Conservation (phyloP, 129 eudicot species). For the Ambrosia artemisiifolia region DNA sequence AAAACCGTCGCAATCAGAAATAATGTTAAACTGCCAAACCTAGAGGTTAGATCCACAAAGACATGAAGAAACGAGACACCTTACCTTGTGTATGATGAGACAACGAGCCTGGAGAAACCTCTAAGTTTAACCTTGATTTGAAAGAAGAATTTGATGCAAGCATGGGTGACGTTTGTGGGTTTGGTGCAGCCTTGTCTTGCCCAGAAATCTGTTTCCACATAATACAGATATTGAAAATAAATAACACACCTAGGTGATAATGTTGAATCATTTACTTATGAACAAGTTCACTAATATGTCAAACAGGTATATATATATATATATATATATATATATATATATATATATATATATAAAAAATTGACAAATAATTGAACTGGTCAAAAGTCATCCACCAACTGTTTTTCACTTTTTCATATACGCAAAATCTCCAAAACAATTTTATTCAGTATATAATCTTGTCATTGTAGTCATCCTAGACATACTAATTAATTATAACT, state of each 20-base stretch:
- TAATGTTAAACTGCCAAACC: neutral
- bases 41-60: conserved; percentile 10
- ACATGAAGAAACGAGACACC: conserved; percentile 3
- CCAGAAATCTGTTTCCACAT: conserved; percentile 73
- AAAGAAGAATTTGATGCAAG: conserved; percentile 36
- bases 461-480: neutral
- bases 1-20: neutral
- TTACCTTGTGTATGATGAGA: conserved; percentile 53
- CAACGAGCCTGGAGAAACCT: conserved; percentile 39
- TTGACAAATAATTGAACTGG: neutral
- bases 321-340: neutral
- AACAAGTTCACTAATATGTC: neutral
- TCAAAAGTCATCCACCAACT: neutral
- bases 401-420: neutral
- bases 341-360: neutral
- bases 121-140: conserved; percentile 50
- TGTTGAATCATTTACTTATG: neutral
- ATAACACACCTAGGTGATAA: neutral
- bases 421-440: neutral
- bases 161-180: conserved; percentile 24
- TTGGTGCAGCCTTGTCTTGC: conserved; percentile 67
- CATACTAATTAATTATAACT: neutral
- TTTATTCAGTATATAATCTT: neutral
- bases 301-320: neutral
- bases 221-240: conserved; percentile 18